phyloP scores from a whole-genome alignment of 1,284 basidiomycete species.

The Cystobasidiaceae sp. region DNA sequence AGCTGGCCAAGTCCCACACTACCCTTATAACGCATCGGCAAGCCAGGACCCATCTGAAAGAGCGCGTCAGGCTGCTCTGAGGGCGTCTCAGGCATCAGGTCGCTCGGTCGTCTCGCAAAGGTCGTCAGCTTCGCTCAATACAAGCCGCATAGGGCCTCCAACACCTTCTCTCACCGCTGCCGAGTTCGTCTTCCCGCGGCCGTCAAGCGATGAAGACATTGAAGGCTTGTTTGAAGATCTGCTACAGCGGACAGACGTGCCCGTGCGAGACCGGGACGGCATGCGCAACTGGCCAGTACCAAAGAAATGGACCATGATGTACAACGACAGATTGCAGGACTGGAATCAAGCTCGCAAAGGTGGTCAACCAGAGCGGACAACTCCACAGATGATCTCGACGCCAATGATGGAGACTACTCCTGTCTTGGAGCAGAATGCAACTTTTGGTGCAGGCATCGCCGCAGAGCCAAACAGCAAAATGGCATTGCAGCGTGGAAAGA shows the following conservation, averaged over 20 bases:
- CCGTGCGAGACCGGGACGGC: constrained; percentile 43
- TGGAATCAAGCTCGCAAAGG: constrained; percentile 55
- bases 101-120: constrained; percentile 21
- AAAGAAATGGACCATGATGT: constrained; percentile 89
- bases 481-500: constrained; percentile 40
- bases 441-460: constrained; percentile 1
- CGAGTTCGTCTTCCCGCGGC: constrained; percentile 67
- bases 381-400: background rate
- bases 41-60: background rate
- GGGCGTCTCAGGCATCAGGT: constrained; percentile 13
- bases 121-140: constrained; percentile 19
- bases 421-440: constrained; percentile 13
- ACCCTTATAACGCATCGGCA: background rate
- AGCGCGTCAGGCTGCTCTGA: background rate
- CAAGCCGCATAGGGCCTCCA: constrained; percentile 11
- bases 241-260: constrained; percentile 52
- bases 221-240: constrained; percentile 71
- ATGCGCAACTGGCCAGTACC: constrained; percentile 63
- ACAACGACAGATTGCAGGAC: constrained; percentile 72
- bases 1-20: background rate
- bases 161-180: constrained; percentile 31
- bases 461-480: constrained; percentile 39
- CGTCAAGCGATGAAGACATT: constrained; percentile 66
- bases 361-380: constrained; percentile 35
- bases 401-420: constrained; percentile 1